Evolutionary conservation across 768 basidiomycete genomes (phyloP), one percentile per base, ranked within the genome.

Genomic region (Hemileccinum rubropunctum): DNA sequence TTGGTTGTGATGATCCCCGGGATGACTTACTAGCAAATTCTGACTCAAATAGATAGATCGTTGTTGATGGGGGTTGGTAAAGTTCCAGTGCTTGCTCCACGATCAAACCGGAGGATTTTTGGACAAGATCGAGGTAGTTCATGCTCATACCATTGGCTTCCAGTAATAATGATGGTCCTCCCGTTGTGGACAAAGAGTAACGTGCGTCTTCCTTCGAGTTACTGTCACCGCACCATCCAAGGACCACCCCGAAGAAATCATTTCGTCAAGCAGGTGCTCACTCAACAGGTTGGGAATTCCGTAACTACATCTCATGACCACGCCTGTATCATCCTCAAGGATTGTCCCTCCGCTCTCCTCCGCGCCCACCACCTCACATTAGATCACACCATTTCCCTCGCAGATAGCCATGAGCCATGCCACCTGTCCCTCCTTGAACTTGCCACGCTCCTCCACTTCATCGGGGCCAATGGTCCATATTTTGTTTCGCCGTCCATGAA

Each of bases 241-340:
- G 12, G 48, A 28, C 15, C 53, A 56, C 8, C 45, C 42, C 2
- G 21, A 36, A 17, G 54, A 47, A 15, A 45, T 35, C 20, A 35
- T 57, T 3, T 57, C 11, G 18, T 57, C 17, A 54, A 57, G 38
- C 53, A 54, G 2, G 48, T 51, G 18, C 42, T 57, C 34, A 13
- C 13, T 5, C 37, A 51, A 18, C 35, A 40, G 4, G 42, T 8
- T 4, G 18, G 1, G 3, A 3, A 57, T 15, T 44, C 56, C 33
- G 33, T 4, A 14, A 33, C 5, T 14, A 14, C 12, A 13, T 13
- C 14, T 14, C 38, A 57, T 34, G 55, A 57, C n/a, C 53, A 57
- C 12, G 55, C 55, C 2, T 57, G 53, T 4, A n/a, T 56, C 23
- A 40, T 56, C 34, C 39, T 51, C 6, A 42, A 51, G 13, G 53